Base-by-base conservation (phyloP, 768 basidiomycete species). In the Suillus variegatus region DNA sequence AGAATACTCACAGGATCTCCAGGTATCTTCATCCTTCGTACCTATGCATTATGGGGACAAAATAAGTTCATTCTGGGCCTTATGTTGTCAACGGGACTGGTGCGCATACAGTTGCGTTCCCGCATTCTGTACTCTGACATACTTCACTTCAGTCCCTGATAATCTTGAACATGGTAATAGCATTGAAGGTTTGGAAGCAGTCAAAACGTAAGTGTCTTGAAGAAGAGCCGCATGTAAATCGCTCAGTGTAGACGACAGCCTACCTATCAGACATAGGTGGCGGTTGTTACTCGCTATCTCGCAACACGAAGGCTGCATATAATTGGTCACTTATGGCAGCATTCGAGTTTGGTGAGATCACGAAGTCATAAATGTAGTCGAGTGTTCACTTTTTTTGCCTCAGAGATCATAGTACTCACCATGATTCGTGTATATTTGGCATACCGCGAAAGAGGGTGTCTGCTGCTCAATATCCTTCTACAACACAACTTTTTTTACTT, bases 331-430 rank as follows among this genome's bases (percentile, higher is more conserved):
- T 55, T 55, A 35, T 55, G 20, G 54, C 36, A 36, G 35, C 20
- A 36, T 55, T 55, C 54, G 54, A 55, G 12, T 3, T 55, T n/a
- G 54, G 54, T 55, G 35, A 55, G 54, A 55, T 55, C 35, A 12
- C 35, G 18, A n/a, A 35, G 20, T 35, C 36, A 55, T 36, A 13
- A n/a, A 55, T 55, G 1, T n/a, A 6, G 54, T 55, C 20, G 10
- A n/a, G 20, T 55, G 6, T 20, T 55, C 12, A 55, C 20, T 55
- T 55, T 54, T 55, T 54, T 55, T 36, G 32, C 20, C 20, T 6
- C 36, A 55, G 54, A 55, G 54, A 36, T 55, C 54, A n/a, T 55
- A n/a, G 35, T 36, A n/a, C 54, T 55, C 20, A 55, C 54, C 35
- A 55, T 55, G 20, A 55, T 55, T 36, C 54, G 54, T 36, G 54